Conservation (phyloP, 1,284 basidiomycete species). For the Cryptococcus deneoformans region DNA sequence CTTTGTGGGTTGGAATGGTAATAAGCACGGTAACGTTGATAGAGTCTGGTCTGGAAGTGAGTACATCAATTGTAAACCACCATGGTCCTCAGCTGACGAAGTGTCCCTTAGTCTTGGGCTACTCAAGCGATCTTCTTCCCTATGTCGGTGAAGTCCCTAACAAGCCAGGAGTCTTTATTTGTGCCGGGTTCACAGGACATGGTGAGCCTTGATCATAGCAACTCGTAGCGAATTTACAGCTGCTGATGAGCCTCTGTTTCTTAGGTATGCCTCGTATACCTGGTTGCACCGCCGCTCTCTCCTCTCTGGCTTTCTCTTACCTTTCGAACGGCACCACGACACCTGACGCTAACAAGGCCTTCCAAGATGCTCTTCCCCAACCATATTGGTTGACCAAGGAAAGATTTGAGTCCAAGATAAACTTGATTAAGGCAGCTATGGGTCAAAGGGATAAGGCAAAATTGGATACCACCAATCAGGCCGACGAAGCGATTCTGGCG, state of each 20-base stretch:
- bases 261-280: constrained; percentile 35
- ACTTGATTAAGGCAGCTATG: constrained; percentile 17
- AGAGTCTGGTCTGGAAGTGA: constrained; percentile 31
- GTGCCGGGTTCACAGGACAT: constrained; percentile 35
- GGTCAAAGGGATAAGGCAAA: neutral
- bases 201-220: constrained; percentile 14
- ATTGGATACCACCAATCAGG: neutral
- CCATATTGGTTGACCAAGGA: constrained; percentile 24
- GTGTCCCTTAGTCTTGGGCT: constrained; percentile 22
- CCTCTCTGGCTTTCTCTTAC: constrained; percentile 9
- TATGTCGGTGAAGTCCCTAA: constrained; percentile 25
- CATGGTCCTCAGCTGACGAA: neutral
- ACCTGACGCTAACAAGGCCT: constrained; percentile 7
- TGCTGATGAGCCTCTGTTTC: neutral
- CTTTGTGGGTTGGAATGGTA: constrained; percentile 24
- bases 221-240: too few relatives aligned
- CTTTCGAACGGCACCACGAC: constrained; percentile 9
- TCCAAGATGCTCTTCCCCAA: constrained; percentile 17
- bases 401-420: constrained; percentile 19
- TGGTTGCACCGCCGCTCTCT: constrained; percentile 21
- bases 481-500: neutral
- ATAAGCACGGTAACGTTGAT: constrained; percentile 23
- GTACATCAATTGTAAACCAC: neutral
- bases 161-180: constrained; percentile 24
- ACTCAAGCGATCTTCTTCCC: constrained; percentile 29